Base-by-base conservation (phyloP, 2,329 filamentous ascomycete genomes). In the Aspergillus ruber region DNA sequence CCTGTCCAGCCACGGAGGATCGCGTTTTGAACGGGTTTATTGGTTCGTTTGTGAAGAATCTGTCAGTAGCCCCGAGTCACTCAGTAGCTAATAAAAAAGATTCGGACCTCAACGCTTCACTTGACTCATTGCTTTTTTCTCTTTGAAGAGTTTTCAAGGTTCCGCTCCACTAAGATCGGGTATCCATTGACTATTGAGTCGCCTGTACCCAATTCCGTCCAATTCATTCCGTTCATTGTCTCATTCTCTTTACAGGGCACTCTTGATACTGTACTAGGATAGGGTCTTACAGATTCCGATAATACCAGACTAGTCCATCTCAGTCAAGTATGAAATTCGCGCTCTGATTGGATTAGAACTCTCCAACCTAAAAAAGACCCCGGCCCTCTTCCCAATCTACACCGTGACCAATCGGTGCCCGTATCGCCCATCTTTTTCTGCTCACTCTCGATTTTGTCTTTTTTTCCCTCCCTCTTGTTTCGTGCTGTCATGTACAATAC, bases 341-440 rank as follows among this genome's bases (percentile, higher is more conserved):
- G 6, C n/a, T n/a, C 33, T 39, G 7, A 39, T 39, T 39, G 36
- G 36, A 15, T 10, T 20, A 18, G 47, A 55, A 53, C 55, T 52
- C 50, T 51, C 10, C 40, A 48, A 43, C 36, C 51, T 46, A 49
- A 45, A 21, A 40, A 51, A 55, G 49, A 59, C 61, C 62, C 60
- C 59, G 60, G 56, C 48, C 17, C 4, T 27, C 25, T 53, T 48
- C 46, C 56, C 60, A 60, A 64, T 64, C 58, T 64, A 54, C 43
- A 15, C 13, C 12, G 23, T 39, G 49, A 51, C 64, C 64, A 67
- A 65, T 64, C 58, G 66, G 27, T 45, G 17, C 39, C 46, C 38
- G 41, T 49, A 53, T 43, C 51, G 56, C 55, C 57, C 56, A 57
- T 56, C 52, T 55, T 53, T 56, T 56, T 52, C 40, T 44, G 17